A percentile compares a stretch with the other conserved stretches of the same genome.
Conservation (phyloP, 2,329 filamentous ascomycete species). For the Boeremia exigua region DNA sequence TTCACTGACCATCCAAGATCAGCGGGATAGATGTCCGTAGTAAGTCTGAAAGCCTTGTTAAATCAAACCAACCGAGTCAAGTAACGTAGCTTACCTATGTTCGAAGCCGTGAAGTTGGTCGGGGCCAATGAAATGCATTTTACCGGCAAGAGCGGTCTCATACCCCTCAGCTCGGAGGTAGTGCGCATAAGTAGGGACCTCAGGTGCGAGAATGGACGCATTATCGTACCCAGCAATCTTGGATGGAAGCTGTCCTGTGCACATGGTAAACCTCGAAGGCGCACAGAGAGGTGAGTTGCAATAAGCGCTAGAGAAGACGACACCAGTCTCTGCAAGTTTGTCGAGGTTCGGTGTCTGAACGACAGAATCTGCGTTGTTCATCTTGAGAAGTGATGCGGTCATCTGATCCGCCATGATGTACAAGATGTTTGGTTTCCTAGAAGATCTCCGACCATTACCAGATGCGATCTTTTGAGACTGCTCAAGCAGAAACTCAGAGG, state of each 20-base stretch:
- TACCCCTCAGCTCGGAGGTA: conserved; percentile 86
- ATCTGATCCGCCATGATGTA: conserved; percentile 99
- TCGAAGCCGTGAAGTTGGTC: conserved; percentile 96
- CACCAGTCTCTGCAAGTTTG: conserved; percentile 77
- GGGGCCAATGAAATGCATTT: conserved; percentile 93
- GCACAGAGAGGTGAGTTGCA: conserved; percentile 93
- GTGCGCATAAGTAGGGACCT: conserved; percentile 90
- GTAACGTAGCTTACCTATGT: conserved; percentile 54
- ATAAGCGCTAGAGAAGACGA: conserved; percentile 93
- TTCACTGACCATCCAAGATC: conserved; percentile 96
- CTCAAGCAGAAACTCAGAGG: conserved; percentile 34
- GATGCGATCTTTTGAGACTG: conserved; percentile 36
- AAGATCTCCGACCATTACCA: conserved; percentile 8
- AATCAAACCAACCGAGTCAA: background rate
- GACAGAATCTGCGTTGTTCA: conserved; percentile 86
- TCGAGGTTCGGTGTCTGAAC: conserved; percentile 94
- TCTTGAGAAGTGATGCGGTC: conserved; percentile 86
- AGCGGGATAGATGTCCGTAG: conserved; percentile 93
- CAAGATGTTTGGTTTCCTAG: conserved; percentile 72
- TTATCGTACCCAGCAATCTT: conserved; percentile 94
- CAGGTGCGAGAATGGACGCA: conserved; percentile 80
- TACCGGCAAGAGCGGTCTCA: conserved; percentile 87
- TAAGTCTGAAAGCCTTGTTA: conserved; percentile 63
- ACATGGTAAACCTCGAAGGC: conserved; percentile 92
- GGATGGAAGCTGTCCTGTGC: conserved; percentile 87